phyloP scores from a whole-genome alignment of 495 filamentous ascomycete species.

The Trichocladium uniseriatum region DNA sequence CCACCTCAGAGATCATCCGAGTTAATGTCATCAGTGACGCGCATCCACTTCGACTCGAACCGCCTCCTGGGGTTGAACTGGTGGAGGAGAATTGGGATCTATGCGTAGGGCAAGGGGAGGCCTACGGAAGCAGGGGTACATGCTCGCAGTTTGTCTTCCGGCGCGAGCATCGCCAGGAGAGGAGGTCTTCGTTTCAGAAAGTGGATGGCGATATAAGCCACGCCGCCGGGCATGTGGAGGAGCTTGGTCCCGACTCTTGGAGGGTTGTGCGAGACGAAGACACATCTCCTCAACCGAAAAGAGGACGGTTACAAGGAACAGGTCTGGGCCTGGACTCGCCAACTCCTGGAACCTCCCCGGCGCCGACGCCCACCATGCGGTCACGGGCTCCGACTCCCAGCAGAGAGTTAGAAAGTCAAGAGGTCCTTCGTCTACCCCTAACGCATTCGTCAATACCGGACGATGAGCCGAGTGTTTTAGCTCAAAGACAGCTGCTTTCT shows the following conservation, averaged over 20 bases:
- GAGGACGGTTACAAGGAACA: too few species aligned
- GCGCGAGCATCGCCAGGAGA: constrained; percentile 29
- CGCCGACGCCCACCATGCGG: not conserved
- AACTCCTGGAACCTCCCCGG: constrained; percentile 16
- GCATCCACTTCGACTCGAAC: constrained; percentile 47
- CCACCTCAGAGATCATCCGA: constrained; percentile 60
- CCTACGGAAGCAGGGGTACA: not conserved
- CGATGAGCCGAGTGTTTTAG: too few species aligned
- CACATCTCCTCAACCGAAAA: too few species aligned
- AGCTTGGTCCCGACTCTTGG: constrained; percentile 19
- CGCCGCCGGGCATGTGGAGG: constrained; percentile 20
- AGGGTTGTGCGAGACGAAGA: too few species aligned
- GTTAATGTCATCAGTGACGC: constrained; percentile 62
- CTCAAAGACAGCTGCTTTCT: too few species aligned
- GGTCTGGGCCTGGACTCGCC: not conserved
- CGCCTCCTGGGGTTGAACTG: constrained; percentile 59
- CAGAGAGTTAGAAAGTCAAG: too few species aligned
- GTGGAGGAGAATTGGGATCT: constrained; percentile 40
- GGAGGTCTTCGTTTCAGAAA: constrained; percentile 29
- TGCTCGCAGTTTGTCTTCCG: constrained; percentile 22
- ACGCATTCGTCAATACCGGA: too few species aligned
- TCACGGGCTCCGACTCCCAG: constrained; percentile 1
- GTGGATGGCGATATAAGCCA: constrained; percentile 26
- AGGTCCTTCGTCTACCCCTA: too few species aligned
- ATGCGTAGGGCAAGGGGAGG: not conserved